Conservation (phyloP, 306 rosid species). For the Quercus rubra region DNA sequence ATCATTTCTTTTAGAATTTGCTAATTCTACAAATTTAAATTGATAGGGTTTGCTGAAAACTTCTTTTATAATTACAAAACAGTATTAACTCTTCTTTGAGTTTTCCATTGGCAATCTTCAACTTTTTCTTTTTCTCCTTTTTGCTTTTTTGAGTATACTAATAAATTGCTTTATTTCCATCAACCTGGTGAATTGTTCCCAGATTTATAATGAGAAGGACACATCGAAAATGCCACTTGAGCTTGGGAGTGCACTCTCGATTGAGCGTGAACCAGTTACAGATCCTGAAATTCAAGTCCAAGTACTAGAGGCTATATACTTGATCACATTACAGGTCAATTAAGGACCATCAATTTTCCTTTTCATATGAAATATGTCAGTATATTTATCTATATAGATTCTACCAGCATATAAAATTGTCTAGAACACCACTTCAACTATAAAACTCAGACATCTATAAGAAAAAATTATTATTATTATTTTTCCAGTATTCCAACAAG, state of each 20-base stretch:
- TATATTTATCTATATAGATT: neutral
- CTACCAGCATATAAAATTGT: neutral
- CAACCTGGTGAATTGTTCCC: conserved; percentile 20
- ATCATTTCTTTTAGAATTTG: neutral
- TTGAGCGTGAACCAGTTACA: conserved; percentile 74
- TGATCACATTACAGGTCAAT: conserved; percentile 74
- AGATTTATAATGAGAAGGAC: conserved; percentile 77
- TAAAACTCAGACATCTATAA: neutral
- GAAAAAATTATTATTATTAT: neutral
- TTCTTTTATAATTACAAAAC: neutral
- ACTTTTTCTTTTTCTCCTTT: neutral
- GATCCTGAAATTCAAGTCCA: conserved; percentile 84
- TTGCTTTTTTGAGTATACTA: neutral
- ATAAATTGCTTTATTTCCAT: conserved; percentile 13
- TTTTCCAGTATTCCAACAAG: neutral
- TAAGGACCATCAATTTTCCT: neutral
- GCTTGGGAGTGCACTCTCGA: conserved; percentile 80
- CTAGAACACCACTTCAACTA: neutral
- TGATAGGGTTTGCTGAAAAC: neutral
- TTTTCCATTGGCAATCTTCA: neutral
- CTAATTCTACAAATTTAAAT: neutral
- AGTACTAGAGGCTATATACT: conserved; percentile 83
- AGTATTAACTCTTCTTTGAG: neutral
- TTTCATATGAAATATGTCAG: neutral
- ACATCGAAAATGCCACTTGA: conserved; percentile 91